These are phyloP conservation scores for Drechmeria coniospora DNA, from an alignment of 2,329 filamentous ascomycete genomes.

Conservation along the genomic window DNA sequence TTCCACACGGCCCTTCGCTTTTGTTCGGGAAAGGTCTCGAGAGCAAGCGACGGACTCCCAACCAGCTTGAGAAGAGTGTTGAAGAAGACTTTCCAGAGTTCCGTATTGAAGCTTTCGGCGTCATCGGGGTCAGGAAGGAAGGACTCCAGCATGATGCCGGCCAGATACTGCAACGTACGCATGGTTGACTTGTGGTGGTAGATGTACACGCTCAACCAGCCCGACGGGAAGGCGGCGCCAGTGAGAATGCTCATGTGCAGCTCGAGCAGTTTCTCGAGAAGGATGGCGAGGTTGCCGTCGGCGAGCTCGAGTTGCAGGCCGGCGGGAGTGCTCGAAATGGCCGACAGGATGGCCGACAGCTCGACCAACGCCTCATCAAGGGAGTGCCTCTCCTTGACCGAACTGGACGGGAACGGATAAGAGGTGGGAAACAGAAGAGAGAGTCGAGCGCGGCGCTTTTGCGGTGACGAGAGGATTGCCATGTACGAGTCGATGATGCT, in stretches of 20 bases:
- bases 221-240: slow-evolving; percentile 75
- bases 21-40: slow-evolving; percentile 94
- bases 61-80: slow-evolving; percentile 78
- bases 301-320: slow-evolving; percentile 63
- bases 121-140: slow-evolving; percentile 84
- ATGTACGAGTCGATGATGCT: slow-evolving; percentile 85
- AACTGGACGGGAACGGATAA: slow-evolving; percentile 73
- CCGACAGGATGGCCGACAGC: slow-evolving; percentile 73
- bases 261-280: slow-evolving; percentile 65
- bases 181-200: slow-evolving; percentile 86
- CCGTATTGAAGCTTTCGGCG: slow-evolving; percentile 80
- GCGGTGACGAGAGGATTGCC: slow-evolving; percentile 45
- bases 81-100: slow-evolving; percentile 90
- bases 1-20: slow-evolving; percentile 96
- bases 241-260: slow-evolving; percentile 80
- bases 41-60: slow-evolving; percentile 70
- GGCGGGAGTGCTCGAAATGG: slow-evolving; percentile 54
- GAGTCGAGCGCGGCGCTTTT: slow-evolving; percentile 46
- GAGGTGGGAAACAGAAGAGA: slow-evolving; percentile 80
- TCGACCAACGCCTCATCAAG: slow-evolving; percentile 86
- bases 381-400: slow-evolving; percentile 40
- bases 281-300: slow-evolving; percentile 56
- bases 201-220: slow-evolving; percentile 87
- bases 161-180: slow-evolving; percentile 69
- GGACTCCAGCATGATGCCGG: slow-evolving; percentile 61